phyloP scores from a whole-genome alignment of 1,284 basidiomycete genomes.

The Ustilago trichophora region DNA sequence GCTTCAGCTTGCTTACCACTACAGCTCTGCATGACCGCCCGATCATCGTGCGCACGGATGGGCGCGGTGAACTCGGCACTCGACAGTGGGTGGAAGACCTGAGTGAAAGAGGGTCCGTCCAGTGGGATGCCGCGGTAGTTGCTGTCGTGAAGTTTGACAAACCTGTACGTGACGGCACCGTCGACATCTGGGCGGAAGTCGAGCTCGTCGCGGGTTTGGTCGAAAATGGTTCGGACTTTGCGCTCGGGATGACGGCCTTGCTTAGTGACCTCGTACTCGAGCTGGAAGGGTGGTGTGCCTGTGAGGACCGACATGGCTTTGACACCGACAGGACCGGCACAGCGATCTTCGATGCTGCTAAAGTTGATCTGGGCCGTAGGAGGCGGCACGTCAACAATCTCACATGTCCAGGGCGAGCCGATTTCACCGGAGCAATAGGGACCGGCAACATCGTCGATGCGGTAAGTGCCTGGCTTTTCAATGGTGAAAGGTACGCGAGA shows the following conservation, averaged over 20 bases:
- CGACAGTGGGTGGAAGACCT: constrained; percentile 63
- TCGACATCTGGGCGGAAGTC: constrained; percentile 85
- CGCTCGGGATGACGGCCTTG: constrained; percentile 65
- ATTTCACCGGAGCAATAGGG: constrained; percentile 72
- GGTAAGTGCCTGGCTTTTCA: constrained; percentile 80
- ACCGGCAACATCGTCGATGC: constrained; percentile 77
- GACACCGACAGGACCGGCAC: constrained; percentile 92
- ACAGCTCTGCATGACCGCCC: constrained; percentile 61
- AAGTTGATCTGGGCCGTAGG: constrained; percentile 86
- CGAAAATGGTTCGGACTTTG: constrained; percentile 72
- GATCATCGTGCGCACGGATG: constrained; percentile 31
- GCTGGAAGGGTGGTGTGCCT: constrained; percentile 91
- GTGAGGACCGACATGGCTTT: constrained; percentile 85
- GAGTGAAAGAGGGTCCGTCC: constrained; percentile 60
- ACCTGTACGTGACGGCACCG: constrained; percentile 87
- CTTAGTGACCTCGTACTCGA: constrained; percentile 77
- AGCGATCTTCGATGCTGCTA: constrained; percentile 82
- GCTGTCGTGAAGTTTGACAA: constrained; percentile 81
- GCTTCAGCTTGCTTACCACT: constrained; percentile 57
- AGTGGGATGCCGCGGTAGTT: constrained; percentile 77
- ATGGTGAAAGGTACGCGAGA: constrained; percentile 20
- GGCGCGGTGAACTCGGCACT: constrained; percentile 56
- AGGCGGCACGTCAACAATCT: constrained; percentile 70
- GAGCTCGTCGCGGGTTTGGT: constrained; percentile 81
- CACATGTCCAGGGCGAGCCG: constrained; percentile 58